Percentiles rank a stretch among this genome's conserved stretches.
Conservation (phyloP, 2,329 filamentous ascomycete genomes). For the Colletotrichum karsti region DNA sequence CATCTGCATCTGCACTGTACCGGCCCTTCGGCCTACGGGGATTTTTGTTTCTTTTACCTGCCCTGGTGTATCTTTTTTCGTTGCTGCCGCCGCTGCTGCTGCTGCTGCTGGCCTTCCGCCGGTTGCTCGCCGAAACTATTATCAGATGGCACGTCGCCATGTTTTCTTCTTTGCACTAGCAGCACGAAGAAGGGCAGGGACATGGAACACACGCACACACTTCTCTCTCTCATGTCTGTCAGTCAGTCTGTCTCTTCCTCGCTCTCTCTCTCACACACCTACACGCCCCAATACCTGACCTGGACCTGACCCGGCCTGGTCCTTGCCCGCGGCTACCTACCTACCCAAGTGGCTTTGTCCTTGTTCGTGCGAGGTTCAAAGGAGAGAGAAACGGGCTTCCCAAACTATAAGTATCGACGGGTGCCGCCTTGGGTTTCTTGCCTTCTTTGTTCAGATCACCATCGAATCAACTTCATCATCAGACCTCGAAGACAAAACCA, state of each 20-base stretch:
- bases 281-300: background rate
- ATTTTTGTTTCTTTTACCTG: slow-evolving; percentile 21
- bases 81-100: background rate
- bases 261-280: slow-evolving; percentile 10
- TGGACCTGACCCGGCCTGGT: too few relatives aligned
- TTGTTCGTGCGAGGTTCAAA: slow-evolving; percentile 15
- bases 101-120: slow-evolving; percentile 25
- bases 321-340: slow-evolving; percentile 20
- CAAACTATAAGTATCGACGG: slow-evolving; percentile 29
- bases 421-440: slow-evolving; percentile 13
- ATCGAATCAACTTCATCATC: slow-evolving; percentile 5
- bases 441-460: slow-evolving; percentile 11
- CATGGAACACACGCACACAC: slow-evolving; percentile 24
- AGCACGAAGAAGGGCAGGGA: slow-evolving; percentile 23
- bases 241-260: too few relatives aligned
- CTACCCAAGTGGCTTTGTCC: slow-evolving; percentile 22
- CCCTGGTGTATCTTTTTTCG: background rate
- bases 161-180: slow-evolving; percentile 28
- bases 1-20: slow-evolving; percentile 26
- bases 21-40: slow-evolving; percentile 6
- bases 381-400: slow-evolving; percentile 5
- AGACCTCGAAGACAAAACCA: background rate
- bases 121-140: slow-evolving; percentile 21
- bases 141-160: slow-evolving; percentile 26
- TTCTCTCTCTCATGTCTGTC: too few relatives aligned